Evolutionary conservation across 2,329 filamentous ascomycete genomes (phyloP).

Genomic region (Aphanoascus verrucosus): DNA sequence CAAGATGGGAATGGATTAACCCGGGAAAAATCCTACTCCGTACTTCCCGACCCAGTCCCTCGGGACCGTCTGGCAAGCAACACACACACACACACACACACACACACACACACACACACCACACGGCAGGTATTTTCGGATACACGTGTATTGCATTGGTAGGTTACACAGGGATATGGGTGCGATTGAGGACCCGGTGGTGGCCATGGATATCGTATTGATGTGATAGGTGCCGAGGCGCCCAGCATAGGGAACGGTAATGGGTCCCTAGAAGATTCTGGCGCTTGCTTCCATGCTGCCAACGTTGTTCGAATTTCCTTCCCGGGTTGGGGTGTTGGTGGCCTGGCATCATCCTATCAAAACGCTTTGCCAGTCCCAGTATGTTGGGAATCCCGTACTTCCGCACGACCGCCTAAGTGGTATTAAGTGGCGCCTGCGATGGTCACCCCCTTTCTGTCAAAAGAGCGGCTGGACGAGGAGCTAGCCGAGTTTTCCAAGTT

Average conservation of each 20-base stretch:
- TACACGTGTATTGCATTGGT: conserved; percentile 10
- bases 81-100: too few relatives aligned
- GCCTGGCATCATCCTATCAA: neutral
- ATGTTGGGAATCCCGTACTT: neutral
- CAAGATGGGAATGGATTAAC: conserved; percentile 4
- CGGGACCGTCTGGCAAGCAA: neutral
- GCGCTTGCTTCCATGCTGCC: neutral
- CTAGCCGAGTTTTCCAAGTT: neutral
- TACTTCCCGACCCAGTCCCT: neutral
- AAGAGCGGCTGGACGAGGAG: neutral
- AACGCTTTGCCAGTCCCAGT: neutral
- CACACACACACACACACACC: too few relatives aligned
- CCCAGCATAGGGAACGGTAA: neutral
- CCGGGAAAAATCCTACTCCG: neutral
- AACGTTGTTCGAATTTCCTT: neutral
- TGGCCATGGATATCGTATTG: neutral
- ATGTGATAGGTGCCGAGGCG: neutral
- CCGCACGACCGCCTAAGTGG: too few relatives aligned
- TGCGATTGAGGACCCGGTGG: neutral
- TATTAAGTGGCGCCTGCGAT: neutral
- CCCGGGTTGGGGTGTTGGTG: neutral
- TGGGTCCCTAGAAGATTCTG: too few relatives aligned
- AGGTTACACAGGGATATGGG: conserved; percentile 7
- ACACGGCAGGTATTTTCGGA: neutral
- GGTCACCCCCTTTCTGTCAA: neutral